Base-by-base conservation (phyloP, 768 basidiomycete species). In the Neoboletus subvelutipes region DNA sequence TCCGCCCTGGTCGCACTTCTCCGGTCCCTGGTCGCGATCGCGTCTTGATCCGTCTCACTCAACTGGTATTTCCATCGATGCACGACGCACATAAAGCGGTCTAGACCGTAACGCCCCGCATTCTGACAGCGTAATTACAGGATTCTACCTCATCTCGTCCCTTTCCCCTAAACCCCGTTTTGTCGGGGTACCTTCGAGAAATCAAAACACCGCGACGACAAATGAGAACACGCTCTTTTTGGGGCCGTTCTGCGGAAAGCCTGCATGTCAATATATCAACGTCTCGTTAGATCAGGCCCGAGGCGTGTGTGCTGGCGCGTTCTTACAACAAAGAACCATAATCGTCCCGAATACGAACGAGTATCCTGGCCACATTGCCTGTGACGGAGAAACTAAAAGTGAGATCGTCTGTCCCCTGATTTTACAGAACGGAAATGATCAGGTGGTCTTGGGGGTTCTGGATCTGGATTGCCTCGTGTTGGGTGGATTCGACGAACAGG, bases 321-420 rank as follows among this genome's bases (percentile, higher is more conserved):
- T 83, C 71, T 53, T 85, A 15, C 77, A 77, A 49, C 72, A 70
- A 43, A 66, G 76, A 60, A 83, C 87, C 0, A 52, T 92, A 6
- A 64, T 93, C n/a, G 92, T 97, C 1, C 73, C 77, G 20, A 82
- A 95, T 57, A 93, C 98, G 20, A 81, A 90, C 26, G 72, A 70
- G 11, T 94, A 94, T 67, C 92, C 92, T 1, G 94, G 95, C 0
- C 96, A 98, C 68, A 96, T 97, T 59, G 92, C 93, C 3, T 98
- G 96, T 67, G 94, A 98, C 63, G 90, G 86, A 22, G 85, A 87
- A 52, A 96, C 95, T 2, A 87, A 87, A 66, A 92, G 90, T 64
- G 96, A 98, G 71, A 84, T 98, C 49, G 94, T 97, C 24, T 76
- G 89, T 49, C 95, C 95, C 8, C 77, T 98, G 18, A 67, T 86